These are phyloP conservation scores for Acephala macrosclerotiorum DNA, from an alignment of 2,329 filamentous ascomycete genomes.

Conservation along the genomic window DNA sequence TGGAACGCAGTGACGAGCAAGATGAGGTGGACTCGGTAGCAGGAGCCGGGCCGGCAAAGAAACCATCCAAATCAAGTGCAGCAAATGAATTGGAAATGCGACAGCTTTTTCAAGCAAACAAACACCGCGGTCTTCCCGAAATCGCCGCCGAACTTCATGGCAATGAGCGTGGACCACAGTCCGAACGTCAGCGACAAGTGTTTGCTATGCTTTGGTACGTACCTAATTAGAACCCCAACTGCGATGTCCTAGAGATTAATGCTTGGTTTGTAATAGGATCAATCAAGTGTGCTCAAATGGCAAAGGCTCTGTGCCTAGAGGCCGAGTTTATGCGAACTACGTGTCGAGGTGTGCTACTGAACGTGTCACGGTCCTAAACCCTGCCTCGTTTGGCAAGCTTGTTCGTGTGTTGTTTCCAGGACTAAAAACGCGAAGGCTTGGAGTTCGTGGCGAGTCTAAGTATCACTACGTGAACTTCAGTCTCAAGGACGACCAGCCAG, in stretches of 20 bases:
- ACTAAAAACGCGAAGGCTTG: slow-evolving; percentile 88
- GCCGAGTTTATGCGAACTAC: slow-evolving; percentile 94
- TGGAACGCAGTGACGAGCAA: slow-evolving; percentile 62
- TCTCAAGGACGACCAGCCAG: slow-evolving; percentile 59
- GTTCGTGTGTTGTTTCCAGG: slow-evolving; percentile 96
- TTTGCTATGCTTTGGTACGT: slow-evolving; percentile 87
- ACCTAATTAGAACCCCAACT: slow-evolving; percentile 41
- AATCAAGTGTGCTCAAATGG: slow-evolving; percentile 75
- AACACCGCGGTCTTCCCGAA: slow-evolving; percentile 71
- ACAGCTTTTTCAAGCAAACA: slow-evolving; percentile 75
- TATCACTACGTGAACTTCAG: slow-evolving; percentile 88
- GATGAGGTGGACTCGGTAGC: slow-evolving; percentile 63
- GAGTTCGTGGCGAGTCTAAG: slow-evolving; percentile 95
- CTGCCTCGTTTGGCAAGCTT: slow-evolving; percentile 96
- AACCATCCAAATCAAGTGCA: slow-evolving; percentile 71
- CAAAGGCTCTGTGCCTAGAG: slow-evolving; percentile 87
- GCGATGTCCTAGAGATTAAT: slow-evolving; percentile 1
- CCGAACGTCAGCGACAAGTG: slow-evolving; percentile 83
- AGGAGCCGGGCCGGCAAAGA: slow-evolving; percentile 58
- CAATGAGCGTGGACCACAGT: slow-evolving; percentile 81
- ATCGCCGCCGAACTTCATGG: slow-evolving; percentile 79
- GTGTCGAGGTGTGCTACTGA: slow-evolving; percentile 92
- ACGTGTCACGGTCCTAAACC: slow-evolving; percentile 92
- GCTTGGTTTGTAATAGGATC: slow-evolving; percentile 61
- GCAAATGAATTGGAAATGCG: slow-evolving; percentile 85